A percentile compares a stretch with the other conserved stretches of the same genome.
These are phyloP conservation scores for Chlorencoelia australis DNA, from an alignment of 2,329 filamentous ascomycete species.

Conservation along the genomic window DNA sequence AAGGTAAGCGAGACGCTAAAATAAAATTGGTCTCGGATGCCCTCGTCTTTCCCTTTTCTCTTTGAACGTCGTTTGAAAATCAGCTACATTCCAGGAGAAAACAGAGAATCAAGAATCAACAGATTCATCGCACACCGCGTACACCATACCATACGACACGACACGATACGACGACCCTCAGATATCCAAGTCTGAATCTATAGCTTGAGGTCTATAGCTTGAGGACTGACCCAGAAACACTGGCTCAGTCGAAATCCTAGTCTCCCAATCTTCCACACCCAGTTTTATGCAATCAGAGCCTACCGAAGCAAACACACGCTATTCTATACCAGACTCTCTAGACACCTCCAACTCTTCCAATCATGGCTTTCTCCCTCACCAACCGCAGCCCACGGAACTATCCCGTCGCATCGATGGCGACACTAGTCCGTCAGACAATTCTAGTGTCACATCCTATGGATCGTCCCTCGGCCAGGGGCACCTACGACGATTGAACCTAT, in stretches of 20 bases:
- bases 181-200: no score
- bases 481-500: constrained; percentile 42
- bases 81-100: no score
- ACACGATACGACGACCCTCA: no score
- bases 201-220: no score
- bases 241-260: constrained; percentile 26
- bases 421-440: constrained; percentile 6
- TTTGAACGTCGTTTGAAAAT: no score
- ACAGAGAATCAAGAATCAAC: no score
- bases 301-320: constrained; percentile 36
- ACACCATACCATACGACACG: no score
- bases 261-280: constrained; percentile 22
- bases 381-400: constrained; percentile 30
- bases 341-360: constrained; percentile 33
- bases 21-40: no score
- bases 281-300: constrained; percentile 58
- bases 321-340: constrained; percentile 30
- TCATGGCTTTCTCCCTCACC: constrained; percentile 45
- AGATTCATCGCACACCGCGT: no score
- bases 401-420: constrained; percentile 23
- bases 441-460: constrained; percentile 19
- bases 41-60: no score
- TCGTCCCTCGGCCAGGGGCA: constrained; percentile 32
- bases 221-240: constrained; percentile 27
- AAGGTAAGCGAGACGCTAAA: no score